A percentile compares a stretch with the other conserved stretches of the same genome.
These are phyloP conservation scores for Podospora pseudoanserina DNA, from an alignment of 495 filamentous ascomycete genomes.

Conservation along the genomic window DNA sequence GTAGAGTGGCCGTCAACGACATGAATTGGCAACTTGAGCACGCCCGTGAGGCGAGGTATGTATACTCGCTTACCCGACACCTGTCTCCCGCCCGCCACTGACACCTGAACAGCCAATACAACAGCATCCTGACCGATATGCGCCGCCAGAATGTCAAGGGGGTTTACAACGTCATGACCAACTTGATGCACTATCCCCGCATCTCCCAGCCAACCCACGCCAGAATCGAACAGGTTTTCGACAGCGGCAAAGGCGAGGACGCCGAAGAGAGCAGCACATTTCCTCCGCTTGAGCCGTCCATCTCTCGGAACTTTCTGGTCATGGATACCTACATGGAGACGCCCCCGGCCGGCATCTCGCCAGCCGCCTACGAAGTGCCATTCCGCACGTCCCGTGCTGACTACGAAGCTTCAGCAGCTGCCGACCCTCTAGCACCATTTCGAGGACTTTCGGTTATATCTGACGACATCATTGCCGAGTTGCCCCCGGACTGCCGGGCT, in stretches of 20 bases:
- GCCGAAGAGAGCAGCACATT: slow-evolving; percentile 47
- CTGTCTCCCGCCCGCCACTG: not conserved
- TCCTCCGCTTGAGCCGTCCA: slow-evolving; percentile 57
- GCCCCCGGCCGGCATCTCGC: slow-evolving; percentile 44
- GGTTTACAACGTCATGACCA: slow-evolving; percentile 91
- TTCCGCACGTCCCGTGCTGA: slow-evolving; percentile 35
- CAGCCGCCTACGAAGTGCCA: slow-evolving; percentile 46
- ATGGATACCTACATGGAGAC: slow-evolving; percentile 65
- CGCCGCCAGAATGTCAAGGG: slow-evolving; percentile 69
- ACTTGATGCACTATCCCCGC: slow-evolving; percentile 77
- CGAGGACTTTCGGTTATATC: slow-evolving; percentile 63
- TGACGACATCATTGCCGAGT: slow-evolving; percentile 62
- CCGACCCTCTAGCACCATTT: slow-evolving; percentile 52
- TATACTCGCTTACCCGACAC: not conserved
- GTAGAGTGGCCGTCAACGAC: slow-evolving; percentile 82
- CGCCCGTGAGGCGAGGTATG: slow-evolving; percentile 81
- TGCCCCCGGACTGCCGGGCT: slow-evolving; percentile 67
- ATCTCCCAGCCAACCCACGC: slow-evolving; percentile 89
- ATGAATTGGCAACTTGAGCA: slow-evolving; percentile 98
- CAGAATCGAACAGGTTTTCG: slow-evolving; percentile 64
- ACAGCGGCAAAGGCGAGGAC: slow-evolving; percentile 29
- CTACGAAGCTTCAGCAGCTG: slow-evolving; percentile 16
- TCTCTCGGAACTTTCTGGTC: slow-evolving; percentile 72
- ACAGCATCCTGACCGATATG: slow-evolving; percentile 58
- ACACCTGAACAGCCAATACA: slow-evolving; percentile 65